A percentile compares a stretch with the other conserved stretches of the same genome.
Conservation (phyloP, 2,329 filamentous ascomycete genomes). For the Apiospora pterosperma region DNA sequence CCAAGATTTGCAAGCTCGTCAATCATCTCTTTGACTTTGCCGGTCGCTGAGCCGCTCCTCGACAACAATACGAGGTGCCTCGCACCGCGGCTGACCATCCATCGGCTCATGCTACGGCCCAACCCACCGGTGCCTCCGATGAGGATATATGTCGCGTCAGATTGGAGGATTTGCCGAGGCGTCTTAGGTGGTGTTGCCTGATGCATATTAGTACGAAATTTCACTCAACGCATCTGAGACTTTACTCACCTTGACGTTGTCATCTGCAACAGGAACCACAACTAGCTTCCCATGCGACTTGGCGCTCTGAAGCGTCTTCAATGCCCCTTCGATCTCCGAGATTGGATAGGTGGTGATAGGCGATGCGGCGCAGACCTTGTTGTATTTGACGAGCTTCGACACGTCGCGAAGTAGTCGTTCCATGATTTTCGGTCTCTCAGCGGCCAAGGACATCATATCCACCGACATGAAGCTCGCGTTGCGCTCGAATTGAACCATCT, state of each 20-base stretch:
- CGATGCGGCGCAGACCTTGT: conserved; percentile 27
- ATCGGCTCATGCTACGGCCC: conserved; percentile 44
- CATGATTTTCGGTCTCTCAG: conserved; percentile 25
- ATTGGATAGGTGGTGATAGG: conserved; percentile 32
- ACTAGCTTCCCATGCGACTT: conserved; percentile 40
- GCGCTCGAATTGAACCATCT: conserved; percentile 46
- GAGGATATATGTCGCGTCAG: conserved; percentile 45
- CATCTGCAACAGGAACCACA: conserved; percentile 36
- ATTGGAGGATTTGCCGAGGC: conserved; percentile 31
- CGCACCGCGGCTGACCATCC: conserved; percentile 47
- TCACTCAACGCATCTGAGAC: background rate
- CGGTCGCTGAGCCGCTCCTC: conserved; percentile 38
- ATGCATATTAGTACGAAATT: background rate
- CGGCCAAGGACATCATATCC: conserved; percentile 40
- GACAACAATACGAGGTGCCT: conserved; percentile 46
- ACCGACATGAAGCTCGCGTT: conserved; percentile 45
- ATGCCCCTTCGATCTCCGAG: conserved; percentile 34
- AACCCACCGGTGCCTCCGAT: conserved; percentile 51
- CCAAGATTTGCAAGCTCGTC: conserved; percentile 35
- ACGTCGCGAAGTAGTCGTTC: conserved; percentile 22
- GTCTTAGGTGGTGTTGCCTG: conserved; percentile 32
- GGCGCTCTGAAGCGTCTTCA: conserved; percentile 39
- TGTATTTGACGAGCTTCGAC: conserved; percentile 23
- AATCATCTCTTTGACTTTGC: conserved; percentile 37
- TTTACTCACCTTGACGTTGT: conserved; percentile 38